Percentiles rank a stretch among this genome's conserved stretches.
Evolutionary conservation across 164 flowering plant genomes (phyloP).

Genomic region (Chimonanthus praecox): DNA sequence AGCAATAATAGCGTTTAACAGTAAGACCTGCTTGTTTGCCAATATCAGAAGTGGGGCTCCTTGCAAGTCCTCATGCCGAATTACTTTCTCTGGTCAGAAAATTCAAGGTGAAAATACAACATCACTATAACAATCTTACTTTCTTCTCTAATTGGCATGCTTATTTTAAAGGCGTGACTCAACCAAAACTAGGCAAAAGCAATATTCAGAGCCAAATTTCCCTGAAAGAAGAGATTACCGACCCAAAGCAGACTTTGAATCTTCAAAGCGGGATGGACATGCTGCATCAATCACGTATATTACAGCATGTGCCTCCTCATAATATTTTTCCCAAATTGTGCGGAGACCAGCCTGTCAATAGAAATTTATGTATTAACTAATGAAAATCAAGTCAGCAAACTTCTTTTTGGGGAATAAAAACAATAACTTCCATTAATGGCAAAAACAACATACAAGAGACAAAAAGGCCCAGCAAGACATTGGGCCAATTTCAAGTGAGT

Average conservation of each 20-base stretch:
- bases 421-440: too few species aligned
- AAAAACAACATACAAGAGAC: too few species aligned
- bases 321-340: slow-evolving; percentile 98
- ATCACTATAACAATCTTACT: background rate
- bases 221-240: slow-evolving; percentile 14
- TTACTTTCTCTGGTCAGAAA: slow-evolving; percentile 64
- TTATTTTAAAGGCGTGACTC: background rate
- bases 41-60: slow-evolving; percentile 93
- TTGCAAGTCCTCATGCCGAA: slow-evolving; percentile 81
- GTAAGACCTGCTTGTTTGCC: slow-evolving; percentile 89
- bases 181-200: background rate
- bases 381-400: background rate
- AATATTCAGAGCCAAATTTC: background rate
- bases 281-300: slow-evolving; percentile 91
- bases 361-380: slow-evolving; percentile 8
- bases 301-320: slow-evolving; percentile 98
- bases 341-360: slow-evolving; percentile 79
- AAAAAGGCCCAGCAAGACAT: too few species aligned
- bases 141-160: background rate
- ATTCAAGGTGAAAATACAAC: slow-evolving; percentile 9
- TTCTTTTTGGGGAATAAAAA: too few species aligned
- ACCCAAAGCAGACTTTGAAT: slow-evolving; percentile 96
- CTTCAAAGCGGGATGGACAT: slow-evolving; percentile 90
- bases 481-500: too few species aligned
- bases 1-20: background rate